Evolutionary conservation across 345 rosid species (phyloP).

Genomic region (Anacardium occidentale): DNA sequence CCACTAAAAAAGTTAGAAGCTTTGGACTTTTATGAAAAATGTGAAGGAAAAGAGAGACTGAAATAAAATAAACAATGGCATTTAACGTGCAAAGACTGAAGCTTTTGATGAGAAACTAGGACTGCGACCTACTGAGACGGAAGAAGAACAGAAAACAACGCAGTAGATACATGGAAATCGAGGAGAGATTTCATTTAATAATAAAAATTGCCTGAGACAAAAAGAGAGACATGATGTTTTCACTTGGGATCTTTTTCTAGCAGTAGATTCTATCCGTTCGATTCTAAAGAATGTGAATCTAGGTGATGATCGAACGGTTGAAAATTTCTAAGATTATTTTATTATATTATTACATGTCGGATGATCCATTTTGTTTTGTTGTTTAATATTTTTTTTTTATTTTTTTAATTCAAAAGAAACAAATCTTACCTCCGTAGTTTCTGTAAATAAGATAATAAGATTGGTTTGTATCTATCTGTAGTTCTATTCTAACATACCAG

Average conservation of each 20-base stretch:
- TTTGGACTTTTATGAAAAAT: constrained; percentile 3
- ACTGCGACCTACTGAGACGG: constrained; percentile 20
- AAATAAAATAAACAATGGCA: constrained; percentile 3
- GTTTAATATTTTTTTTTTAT: too few species aligned
- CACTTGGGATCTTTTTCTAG: constrained; percentile 27
- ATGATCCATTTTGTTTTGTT: constrained; percentile 14
- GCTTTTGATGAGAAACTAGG: constrained; percentile 16
- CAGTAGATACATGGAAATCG: constrained; percentile 14
- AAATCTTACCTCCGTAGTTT: too few species aligned
- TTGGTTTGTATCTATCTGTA: too few species aligned
- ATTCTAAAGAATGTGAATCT: constrained; percentile 19
- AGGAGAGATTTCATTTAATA: constrained; percentile 15
- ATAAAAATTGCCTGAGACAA: too few species aligned
- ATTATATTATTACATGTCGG: constrained; percentile 13
- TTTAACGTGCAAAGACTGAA: constrained; percentile 11
- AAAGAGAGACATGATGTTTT: not conserved
- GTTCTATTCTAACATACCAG: too few species aligned
- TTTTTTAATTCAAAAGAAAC: too few species aligned
- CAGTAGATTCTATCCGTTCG: constrained; percentile 33
- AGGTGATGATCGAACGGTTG: constrained; percentile 24
- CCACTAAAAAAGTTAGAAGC: constrained; percentile 22
- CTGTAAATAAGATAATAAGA: too few species aligned
- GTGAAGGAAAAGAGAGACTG: constrained; percentile 12
- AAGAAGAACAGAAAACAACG: constrained; percentile 28
- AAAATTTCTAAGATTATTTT: constrained; percentile 7